Base-by-base conservation (phyloP, 768 basidiomycete species). In the Ephemerocybe angulata region DNA sequence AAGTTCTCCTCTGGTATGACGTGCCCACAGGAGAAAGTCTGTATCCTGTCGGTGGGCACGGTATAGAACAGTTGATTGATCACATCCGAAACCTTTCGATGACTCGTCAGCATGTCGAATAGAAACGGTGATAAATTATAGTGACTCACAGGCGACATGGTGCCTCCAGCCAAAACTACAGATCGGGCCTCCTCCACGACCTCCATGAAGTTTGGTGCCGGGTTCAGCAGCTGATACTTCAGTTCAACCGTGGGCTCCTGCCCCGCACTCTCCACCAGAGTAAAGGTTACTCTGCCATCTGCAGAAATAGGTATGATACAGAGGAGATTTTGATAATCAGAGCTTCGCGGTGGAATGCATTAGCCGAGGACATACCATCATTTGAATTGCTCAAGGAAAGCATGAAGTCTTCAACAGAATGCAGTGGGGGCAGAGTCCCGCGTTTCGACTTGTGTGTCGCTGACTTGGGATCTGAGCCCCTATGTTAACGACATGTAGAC, bases 91-190 rank as follows among this genome's bases (percentile, higher is more conserved):
- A 96, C 88, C 94, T 97, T 62, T 4, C 48, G 7, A 24, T 35
- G 7, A 52, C 13, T 17, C 2, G 44, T 25, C 6, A 10, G 28
- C 7, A 21, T 25, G 24, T 13, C 15, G 27, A 25, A 29, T 51
- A 44, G 35, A 41, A 27, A 28, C 52, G 44, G 43, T 15, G 12
- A 21, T n/a, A 17, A 54, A 49, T 10, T 42, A 62, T 33, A n/a
- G 13, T 13, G n/a, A 50, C 72, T 51, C 72, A 97, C 93, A n/a
- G 96, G 96, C 6, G 93, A 93, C 97, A 99, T 98, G 0, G 96
- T 99, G 4, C 96, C 96, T 8, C 96, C 96, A 7, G 97, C 96
- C 35, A 99, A 75, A 27, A 98, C 72, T n/a, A 98, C 86, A 2
- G 89, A 81, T 33, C 92, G 75, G 1, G 94, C 92, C 24, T 78